Conservation (phyloP, 129 eudicot species). For the Helianthus tuberosus region DNA sequence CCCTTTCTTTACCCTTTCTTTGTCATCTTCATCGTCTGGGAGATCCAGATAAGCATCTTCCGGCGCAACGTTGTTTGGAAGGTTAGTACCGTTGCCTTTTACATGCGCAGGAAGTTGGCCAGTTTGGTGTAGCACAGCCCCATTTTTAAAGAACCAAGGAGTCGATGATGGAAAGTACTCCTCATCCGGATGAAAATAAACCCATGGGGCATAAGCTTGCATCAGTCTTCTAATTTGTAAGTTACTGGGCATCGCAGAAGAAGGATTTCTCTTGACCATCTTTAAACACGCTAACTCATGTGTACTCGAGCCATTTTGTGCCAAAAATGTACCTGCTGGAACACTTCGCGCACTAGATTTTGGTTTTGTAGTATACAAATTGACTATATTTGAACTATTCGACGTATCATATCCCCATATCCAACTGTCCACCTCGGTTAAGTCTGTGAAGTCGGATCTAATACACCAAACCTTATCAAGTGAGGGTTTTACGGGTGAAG, state of each 20-base stretch:
- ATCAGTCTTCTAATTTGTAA: conserved; percentile 26
- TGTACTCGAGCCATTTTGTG: background rate
- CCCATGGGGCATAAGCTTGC: conserved; percentile 35
- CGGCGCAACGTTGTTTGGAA: conserved; percentile 30
- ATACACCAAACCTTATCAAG: conserved; percentile 34
- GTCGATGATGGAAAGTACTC: conserved; percentile 43
- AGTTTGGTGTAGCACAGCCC: conserved; percentile 31
- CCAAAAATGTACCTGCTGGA: conserved; percentile 41
- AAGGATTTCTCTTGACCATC: conserved; percentile 18
- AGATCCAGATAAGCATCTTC: conserved; percentile 48
- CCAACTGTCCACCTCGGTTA: conserved; percentile 27
- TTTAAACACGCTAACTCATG: conserved; percentile 27
- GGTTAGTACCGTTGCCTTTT: conserved; percentile 25
- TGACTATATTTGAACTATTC: background rate
- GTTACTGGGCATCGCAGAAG: conserved; percentile 37
- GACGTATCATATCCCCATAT: conserved; percentile 31
- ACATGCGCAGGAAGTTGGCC: conserved; percentile 16
- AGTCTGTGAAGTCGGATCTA: conserved; percentile 42
- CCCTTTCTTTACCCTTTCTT: conserved; percentile 36
- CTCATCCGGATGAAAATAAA: conserved; percentile 44
- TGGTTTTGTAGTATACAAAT: conserved; percentile 29
- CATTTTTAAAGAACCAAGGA: conserved; percentile 41
- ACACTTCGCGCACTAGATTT: conserved; percentile 19
- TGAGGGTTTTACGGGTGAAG: conserved; percentile 43
- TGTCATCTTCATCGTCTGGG: conserved; percentile 14